Base-by-base conservation (phyloP, 352 stramenopile species). In the Plasmopara viticola region DNA sequence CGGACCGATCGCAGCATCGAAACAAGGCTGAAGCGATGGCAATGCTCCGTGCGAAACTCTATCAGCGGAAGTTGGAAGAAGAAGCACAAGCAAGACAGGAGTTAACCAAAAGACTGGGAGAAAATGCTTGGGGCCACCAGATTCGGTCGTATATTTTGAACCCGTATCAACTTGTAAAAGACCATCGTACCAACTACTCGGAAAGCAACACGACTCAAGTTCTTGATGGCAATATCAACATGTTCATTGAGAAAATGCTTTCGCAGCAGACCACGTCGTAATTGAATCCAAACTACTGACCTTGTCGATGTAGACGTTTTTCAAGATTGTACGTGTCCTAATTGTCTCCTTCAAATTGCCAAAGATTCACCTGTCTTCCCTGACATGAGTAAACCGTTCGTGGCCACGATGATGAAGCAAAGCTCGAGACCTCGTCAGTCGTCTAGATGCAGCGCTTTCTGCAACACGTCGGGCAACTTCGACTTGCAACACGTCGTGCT, bases 151-250 rank as follows among this genome's bases (percentile, higher is more conserved):
- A 99, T 67, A 78, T 96, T 46, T 64, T 99, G 63, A 94, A 98
- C 60, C 96, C 96, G 13, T 99, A 99, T 78, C 97, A 98, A 64
- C 84, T 99, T 68, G 91, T 99, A 35, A 99, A 99, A 57, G 95
- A 98, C 62, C 81, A 96, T 63, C 74, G 91, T 43, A 97, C 86
- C 2, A 93, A 95, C 18, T 87, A 87, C 64, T 84, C 95, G n/a
- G 90, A 84, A 44, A 82, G 66, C 9, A 79, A 98, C 66, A 78
- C 84, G 0, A 56, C 90, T 37, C 77, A 74, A 17, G 90, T 98
- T 53, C 67, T 98, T 13, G 87, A 98, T 58, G 95, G 95, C 18
- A 73, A 96, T 42, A 73, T 95, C 17, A 77, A 94, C 37, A 56
- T 58, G 13, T 89, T 91, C 42, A 89, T 91, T 50, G 78, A 91